Evolutionary conservation across 345 rosid genomes (phyloP), one percentile per base, ranked within the genome.

Genomic region (Hibiscus tridactylites): DNA sequence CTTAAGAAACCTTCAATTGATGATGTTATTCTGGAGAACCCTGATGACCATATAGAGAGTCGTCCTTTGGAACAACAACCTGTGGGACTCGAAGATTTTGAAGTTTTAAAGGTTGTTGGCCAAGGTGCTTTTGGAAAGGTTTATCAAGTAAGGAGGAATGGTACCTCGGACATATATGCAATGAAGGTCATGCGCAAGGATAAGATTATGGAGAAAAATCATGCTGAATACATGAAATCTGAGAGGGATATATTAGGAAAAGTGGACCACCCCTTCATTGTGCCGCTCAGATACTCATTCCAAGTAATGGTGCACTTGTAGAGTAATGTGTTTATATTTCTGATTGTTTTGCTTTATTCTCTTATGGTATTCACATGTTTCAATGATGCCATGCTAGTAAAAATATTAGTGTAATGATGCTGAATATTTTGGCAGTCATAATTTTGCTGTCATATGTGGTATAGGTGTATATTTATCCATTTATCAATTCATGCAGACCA

Each of bases 121-220:
- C 84, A 83, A 81, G 99, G 99, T 81, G 94, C 97, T 68, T 95
- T 95, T 85, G 99, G 88, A 68, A 95, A 87, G 86, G 99, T 95
- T 7, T 92, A 61, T 71, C 98, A 95, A 76, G 99, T 92, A 69
- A 90, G 88, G 87, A 87, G 85, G 62, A 92, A 77, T 72, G 88
- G 83, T 44, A 87, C 99, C 0, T 84, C 90, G 5, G 97, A 95
- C 77, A 90, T 95, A 71, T 90, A 77, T 72, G 99, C 99, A 1
- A 95, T 95, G 99, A 95, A 95, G 85, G 99, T 95, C 72, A 88
- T 95, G 98, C 80, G 99, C 61, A 95, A 95, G 87, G 99, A 95
- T 75, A 87, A 80, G 71, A 88, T 95, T 15, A 83, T 95, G 86
- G 97, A 95, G 88, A 90, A 87, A 83, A 88, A 95, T 81, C 98